Percentiles rank a stretch among this genome's conserved stretches.
These are phyloP conservation scores for Hypoxylon sp. DNA, from an alignment of 2,329 filamentous ascomycete genomes.

Conservation along the genomic window DNA sequence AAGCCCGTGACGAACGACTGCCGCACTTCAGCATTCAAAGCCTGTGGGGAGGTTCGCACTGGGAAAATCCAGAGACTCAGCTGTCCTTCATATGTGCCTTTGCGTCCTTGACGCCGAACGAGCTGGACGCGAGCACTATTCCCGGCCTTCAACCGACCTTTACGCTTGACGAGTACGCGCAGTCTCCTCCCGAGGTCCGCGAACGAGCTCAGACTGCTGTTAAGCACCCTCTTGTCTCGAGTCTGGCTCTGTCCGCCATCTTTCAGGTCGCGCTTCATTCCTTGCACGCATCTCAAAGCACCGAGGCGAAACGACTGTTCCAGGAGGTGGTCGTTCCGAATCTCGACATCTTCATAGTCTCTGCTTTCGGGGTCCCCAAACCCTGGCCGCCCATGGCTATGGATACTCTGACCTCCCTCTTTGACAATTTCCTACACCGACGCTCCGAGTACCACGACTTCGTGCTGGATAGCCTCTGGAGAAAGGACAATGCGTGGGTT, in stretches of 20 bases:
- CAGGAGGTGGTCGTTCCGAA: conserved; percentile 75
- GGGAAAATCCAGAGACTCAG: conserved; percentile 87
- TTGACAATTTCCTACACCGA: conserved; percentile 84
- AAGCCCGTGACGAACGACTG: conserved; percentile 58
- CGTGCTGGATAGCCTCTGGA: conserved; percentile 90
- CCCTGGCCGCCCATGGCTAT: conserved; percentile 79
- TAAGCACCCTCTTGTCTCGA: conserved; percentile 86
- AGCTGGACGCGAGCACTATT: conserved; percentile 85
- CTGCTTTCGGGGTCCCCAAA: conserved; percentile 78
- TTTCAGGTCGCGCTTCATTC: conserved; percentile 71
- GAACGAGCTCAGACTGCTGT: conserved; percentile 69
- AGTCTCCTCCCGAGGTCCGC: conserved; percentile 57
- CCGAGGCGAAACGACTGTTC: conserved; percentile 70
- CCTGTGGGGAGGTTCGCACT: conserved; percentile 83
- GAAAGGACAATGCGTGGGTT: conserved; percentile 88
- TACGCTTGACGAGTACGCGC: conserved; percentile 63
- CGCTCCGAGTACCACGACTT: conserved; percentile 82
- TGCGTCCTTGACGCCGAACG: conserved; percentile 74
- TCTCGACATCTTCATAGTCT: conserved; percentile 79
- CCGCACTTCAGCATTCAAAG: conserved; percentile 79
- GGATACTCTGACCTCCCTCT: conserved; percentile 78
- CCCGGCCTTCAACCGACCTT: conserved; percentile 83
- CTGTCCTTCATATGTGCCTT: conserved; percentile 94
- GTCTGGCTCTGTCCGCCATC: conserved; percentile 78
- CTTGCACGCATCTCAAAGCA: conserved; percentile 66